phyloP scores from a whole-genome alignment of 1,284 basidiomycete species.

The Chondrostereum purpureum region DNA sequence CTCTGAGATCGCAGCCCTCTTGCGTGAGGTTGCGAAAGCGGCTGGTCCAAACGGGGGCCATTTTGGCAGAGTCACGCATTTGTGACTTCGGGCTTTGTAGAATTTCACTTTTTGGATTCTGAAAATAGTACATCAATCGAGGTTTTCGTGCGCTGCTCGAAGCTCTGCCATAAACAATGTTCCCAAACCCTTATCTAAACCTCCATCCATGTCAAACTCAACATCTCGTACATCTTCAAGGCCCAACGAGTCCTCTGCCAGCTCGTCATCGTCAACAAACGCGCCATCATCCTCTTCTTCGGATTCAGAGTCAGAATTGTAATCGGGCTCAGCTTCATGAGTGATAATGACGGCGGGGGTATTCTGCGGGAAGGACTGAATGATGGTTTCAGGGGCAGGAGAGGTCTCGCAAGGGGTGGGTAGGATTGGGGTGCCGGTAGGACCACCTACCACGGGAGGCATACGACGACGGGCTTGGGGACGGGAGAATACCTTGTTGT shows the following conservation, averaged over 20 bases:
- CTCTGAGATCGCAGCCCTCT: no score
- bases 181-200: constrained; percentile 3
- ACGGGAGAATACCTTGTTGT: constrained; percentile 12
- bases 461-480: constrained; percentile 12
- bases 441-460: constrained; percentile 7
- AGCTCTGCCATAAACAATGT: no score
- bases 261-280: constrained; percentile 1
- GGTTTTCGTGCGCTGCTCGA: no score
- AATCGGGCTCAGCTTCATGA: not conserved
- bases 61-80: no score
- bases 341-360: not conserved
- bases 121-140: no score
- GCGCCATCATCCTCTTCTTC: constrained; percentile 1
- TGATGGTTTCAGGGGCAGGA: not conserved
- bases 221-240: constrained; percentile 4
- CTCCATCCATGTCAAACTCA: constrained; percentile 7
- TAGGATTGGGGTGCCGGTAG: not conserved
- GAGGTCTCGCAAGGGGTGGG: no score
- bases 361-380: not conserved
- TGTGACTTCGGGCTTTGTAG: no score
- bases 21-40: no score
- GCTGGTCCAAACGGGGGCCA: no score
- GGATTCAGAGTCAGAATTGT: not conserved
- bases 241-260: constrained; percentile 1
- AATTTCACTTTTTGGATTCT: no score